phyloP scores from a whole-genome alignment of 495 filamentous ascomycete genomes.

The Neurospora sp. region DNA sequence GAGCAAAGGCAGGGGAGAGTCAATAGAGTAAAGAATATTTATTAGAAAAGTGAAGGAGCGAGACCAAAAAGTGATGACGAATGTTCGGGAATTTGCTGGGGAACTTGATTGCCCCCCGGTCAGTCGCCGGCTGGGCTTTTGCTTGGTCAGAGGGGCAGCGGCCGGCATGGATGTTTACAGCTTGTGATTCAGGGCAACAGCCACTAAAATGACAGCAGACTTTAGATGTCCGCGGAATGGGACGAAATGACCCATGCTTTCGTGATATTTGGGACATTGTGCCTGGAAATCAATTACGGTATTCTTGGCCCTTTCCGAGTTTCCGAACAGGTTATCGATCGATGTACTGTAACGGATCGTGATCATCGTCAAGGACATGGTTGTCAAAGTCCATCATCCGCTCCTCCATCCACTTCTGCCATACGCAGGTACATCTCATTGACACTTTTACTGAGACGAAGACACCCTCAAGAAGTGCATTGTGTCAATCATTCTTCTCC shows the following conservation, averaged over 20 bases:
- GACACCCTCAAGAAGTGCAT: background rate
- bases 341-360: background rate
- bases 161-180: background rate
- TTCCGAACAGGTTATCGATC: background rate
- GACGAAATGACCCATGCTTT: background rate
- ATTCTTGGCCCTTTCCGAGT: background rate
- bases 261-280: background rate
- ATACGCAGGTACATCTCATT: background rate
- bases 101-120: background rate
- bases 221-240: background rate
- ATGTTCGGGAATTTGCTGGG: constrained; percentile 8
- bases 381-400: background rate
- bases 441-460: background rate
- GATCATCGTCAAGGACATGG: background rate
- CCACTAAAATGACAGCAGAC: background rate
- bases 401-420: background rate
- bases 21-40: background rate
- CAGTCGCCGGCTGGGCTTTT: background rate
- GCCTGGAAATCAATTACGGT: background rate
- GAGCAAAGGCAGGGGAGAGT: background rate
- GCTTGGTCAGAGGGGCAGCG: background rate
- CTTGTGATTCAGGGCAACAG: background rate
- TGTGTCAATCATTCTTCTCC: background rate
- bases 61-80: background rate
- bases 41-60: background rate